phyloP scores from a whole-genome alignment of 768 basidiomycete genomes.

The Pulveroboletus ravenelii region DNA sequence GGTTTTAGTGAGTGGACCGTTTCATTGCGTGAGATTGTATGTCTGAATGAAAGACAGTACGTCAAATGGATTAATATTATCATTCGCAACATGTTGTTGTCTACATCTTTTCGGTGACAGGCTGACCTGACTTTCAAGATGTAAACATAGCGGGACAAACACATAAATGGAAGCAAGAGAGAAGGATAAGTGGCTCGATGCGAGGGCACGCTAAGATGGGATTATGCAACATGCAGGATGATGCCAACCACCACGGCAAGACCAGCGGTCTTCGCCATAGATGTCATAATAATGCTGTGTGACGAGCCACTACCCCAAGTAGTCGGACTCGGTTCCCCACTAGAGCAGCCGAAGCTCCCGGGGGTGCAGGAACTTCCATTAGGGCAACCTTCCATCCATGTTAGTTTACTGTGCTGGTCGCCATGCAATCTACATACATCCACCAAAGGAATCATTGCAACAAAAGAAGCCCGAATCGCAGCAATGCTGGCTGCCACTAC shows the following conservation, averaged over 20 bases:
- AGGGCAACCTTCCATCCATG: conserved; percentile 14
- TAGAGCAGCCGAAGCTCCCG: conserved; percentile 3
- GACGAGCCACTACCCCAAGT: conserved; percentile 10
- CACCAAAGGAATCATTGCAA: conserved; percentile 20
- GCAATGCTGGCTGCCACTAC: neutral
- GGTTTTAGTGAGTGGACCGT: no score
- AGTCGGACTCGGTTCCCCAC: neutral
- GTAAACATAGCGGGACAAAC: no score
- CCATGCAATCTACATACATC: conserved; percentile 13
- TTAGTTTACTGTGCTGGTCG: neutral
- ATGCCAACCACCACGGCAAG: conserved; percentile 10
- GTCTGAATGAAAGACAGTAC: no score
- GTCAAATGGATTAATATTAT: no score
- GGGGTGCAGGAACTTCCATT: conserved; percentile 6
- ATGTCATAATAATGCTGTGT: conserved; percentile 1
- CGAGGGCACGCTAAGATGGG: no score
- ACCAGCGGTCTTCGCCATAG: neutral
- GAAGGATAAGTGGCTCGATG: no score
- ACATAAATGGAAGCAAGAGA: no score
- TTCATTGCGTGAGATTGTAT: no score
- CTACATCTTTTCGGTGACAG: no score
- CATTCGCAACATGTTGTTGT: no score
- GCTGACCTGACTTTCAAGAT: no score
- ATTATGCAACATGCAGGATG: no score
- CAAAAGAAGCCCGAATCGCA: conserved; percentile 13